Percentiles rank a stretch among this genome's conserved stretches.
Conservation (phyloP, 805 yeast genomes). For the Candida pini region DNA sequence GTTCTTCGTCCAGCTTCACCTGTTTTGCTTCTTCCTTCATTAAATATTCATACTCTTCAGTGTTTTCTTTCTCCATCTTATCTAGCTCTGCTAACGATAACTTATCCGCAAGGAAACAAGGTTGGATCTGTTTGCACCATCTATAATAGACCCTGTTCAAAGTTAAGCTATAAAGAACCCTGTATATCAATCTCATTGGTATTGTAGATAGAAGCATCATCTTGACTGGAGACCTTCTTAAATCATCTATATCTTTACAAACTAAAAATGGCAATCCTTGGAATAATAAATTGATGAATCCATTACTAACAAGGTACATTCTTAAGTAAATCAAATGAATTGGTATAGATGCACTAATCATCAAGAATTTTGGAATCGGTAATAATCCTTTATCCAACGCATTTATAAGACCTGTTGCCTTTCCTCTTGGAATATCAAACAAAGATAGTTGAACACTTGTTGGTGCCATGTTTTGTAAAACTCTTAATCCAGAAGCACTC, state of each 20-base stretch:
- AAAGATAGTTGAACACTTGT: slow-evolving; percentile 26
- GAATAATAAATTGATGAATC: slow-evolving; percentile 7
- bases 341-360: slow-evolving; percentile 27
- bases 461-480: slow-evolving; percentile 26
- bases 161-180: slow-evolving; percentile 18
- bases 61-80: slow-evolving; percentile 29
- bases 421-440: slow-evolving; percentile 18
- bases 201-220: slow-evolving; percentile 11
- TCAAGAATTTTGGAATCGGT: slow-evolving; percentile 18
- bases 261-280: slow-evolving; percentile 11
- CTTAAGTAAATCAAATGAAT: slow-evolving; percentile 23
- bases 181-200: slow-evolving; percentile 16
- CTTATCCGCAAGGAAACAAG: slow-evolving; percentile 31
- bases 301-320: slow-evolving; percentile 6
- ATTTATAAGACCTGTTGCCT: slow-evolving; percentile 6
- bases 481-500: slow-evolving; percentile 25
- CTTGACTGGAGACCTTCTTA: slow-evolving; percentile 10
- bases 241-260: slow-evolving; percentile 9
- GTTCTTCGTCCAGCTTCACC: slow-evolving; percentile 1
- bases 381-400: slow-evolving; percentile 18
- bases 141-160: slow-evolving; percentile 32
- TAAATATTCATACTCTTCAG: slow-evolving; percentile 16
- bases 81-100: slow-evolving; percentile 26
- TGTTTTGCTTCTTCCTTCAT: slow-evolving; percentile 5
- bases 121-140: slow-evolving; percentile 28